A percentile compares a stretch with the other conserved stretches of the same genome.
These are phyloP conservation scores for Trichaptum fuscoviolaceum DNA, from an alignment of 768 basidiomycete species.

Conservation along the genomic window DNA sequence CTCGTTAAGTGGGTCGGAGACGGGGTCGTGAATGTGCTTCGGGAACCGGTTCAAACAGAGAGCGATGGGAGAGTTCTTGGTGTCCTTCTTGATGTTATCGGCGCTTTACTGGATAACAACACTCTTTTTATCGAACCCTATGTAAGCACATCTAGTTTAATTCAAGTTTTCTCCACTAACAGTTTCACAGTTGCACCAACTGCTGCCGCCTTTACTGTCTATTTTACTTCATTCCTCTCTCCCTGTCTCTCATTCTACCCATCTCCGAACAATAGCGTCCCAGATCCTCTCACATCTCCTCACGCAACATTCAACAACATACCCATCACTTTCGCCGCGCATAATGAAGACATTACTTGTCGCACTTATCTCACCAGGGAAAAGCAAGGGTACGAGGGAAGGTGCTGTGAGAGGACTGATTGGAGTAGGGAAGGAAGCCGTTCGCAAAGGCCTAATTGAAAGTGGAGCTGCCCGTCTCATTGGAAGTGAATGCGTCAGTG, in stretches of 20 bases:
- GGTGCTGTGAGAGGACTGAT: slow-evolving; percentile 86
- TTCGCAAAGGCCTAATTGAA: slow-evolving; percentile 76
- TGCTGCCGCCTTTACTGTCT: slow-evolving; percentile 89
- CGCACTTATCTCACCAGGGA: slow-evolving; percentile 69
- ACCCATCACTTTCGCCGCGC: slow-evolving; percentile 80
- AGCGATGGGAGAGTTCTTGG: slow-evolving; percentile 69
- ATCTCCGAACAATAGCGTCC: slow-evolving; percentile 75
- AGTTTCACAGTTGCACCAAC: slow-evolving; percentile 77
- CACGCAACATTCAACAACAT: slow-evolving; percentile 80
- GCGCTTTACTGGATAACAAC: slow-evolving; percentile 79
- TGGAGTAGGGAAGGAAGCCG: slow-evolving; percentile 80
- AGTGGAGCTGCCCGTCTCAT: slow-evolving; percentile 75
- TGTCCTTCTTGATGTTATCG: slow-evolving; percentile 77
- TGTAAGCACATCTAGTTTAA: slow-evolving; percentile 42
- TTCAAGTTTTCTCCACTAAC: neutral
- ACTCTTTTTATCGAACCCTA: slow-evolving; percentile 95
- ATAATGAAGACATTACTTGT: slow-evolving; percentile 92
- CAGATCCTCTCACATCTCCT: slow-evolving; percentile 80
- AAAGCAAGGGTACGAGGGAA: slow-evolving; percentile 77
- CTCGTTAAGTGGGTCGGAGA: slow-evolving; percentile 94
- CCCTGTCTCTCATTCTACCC: slow-evolving; percentile 61
- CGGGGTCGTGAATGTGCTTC: slow-evolving; percentile 65
- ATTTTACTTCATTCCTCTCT: slow-evolving; percentile 85
- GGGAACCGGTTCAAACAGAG: slow-evolving; percentile 47
- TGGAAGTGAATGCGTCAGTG: slow-evolving; percentile 53